Evolutionary conservation across 768 basidiomycete species (phyloP).

Genomic region (Mycena leptocephala): DNA sequence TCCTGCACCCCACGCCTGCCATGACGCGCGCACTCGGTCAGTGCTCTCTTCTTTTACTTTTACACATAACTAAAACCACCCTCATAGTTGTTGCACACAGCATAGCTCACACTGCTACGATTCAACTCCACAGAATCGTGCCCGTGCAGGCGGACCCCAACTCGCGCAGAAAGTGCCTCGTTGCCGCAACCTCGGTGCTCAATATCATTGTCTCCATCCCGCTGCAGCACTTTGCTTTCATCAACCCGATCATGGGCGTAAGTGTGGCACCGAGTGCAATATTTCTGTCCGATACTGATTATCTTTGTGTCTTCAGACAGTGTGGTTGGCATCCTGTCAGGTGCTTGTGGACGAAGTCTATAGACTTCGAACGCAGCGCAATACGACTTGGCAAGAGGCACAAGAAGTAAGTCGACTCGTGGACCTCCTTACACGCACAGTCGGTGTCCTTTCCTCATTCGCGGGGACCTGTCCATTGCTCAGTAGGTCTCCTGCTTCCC

Average conservation of each 20-base stretch:
- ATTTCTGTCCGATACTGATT: neutral
- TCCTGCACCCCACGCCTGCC: neutral
- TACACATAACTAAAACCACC: no score
- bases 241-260: conserved; percentile 52
- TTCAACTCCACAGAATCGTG: conserved; percentile 50
- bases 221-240: conserved; percentile 29
- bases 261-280: no score
- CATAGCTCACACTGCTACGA: conserved; percentile 51
- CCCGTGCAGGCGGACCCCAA: conserved; percentile 40
- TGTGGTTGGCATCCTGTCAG: conserved; percentile 19
- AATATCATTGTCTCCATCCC: conserved; percentile 31
- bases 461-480: neutral
- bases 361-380: neutral
- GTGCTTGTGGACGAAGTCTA: conserved; percentile 14
- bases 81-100: conserved; percentile 32
- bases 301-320: neutral
- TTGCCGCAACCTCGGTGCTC: conserved; percentile 32
- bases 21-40: conserved; percentile 15
- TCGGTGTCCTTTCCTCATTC: neutral
- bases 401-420: neutral
- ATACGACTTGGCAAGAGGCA: neutral
- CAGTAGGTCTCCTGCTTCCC: neutral
- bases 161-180: conserved; percentile 37
- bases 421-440: neutral
- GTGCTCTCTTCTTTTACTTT: no score